Percentiles rank a stretch among this genome's conserved stretches.
Conservation (phyloP, 148 eudicot species). For the Agrostemma githago region DNA sequence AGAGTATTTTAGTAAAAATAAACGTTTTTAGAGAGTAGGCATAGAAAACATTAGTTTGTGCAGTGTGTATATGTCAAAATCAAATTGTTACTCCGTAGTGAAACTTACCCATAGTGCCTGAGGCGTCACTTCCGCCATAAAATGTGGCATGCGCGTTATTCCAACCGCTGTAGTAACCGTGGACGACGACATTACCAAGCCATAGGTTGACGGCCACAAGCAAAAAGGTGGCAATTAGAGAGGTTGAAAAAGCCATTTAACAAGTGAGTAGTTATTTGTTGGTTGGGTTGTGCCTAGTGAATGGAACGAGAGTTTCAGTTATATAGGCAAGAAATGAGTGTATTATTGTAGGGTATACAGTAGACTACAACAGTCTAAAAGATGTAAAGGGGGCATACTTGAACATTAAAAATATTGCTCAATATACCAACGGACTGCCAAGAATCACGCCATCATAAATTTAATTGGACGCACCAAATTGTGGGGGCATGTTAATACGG, state of each 20-base stretch:
- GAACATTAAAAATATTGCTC: background rate
- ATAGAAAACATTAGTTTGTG: too few species aligned
- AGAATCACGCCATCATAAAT: background rate
- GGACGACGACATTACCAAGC: conserved; percentile 10
- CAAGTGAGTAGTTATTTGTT: background rate
- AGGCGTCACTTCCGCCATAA: conserved; percentile 87
- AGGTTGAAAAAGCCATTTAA: conserved; percentile 34
- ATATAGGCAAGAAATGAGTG: conserved; percentile 15
- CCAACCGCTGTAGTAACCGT: conserved; percentile 51
- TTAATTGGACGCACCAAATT: too few species aligned
- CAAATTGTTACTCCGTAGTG: background rate
- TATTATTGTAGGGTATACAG: too few species aligned
- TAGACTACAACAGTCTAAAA: background rate
- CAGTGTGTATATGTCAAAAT: background rate
- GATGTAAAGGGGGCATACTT: conserved; percentile 12
- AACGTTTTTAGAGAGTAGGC: too few species aligned
- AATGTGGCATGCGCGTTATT: conserved; percentile 76
- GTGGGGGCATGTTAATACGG: too few species aligned
- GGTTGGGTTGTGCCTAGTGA: conserved; percentile 2
- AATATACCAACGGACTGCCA: background rate
- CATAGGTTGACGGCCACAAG: conserved; percentile 31
- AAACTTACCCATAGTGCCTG: conserved; percentile 90
- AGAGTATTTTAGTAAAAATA: too few species aligned
- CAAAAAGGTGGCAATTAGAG: conserved; percentile 29
- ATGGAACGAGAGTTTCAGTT: conserved; percentile 7